These are phyloP conservation scores for Lycium ferocissimum DNA, from an alignment of 257 asterid genomes.

Conservation along the genomic window DNA sequence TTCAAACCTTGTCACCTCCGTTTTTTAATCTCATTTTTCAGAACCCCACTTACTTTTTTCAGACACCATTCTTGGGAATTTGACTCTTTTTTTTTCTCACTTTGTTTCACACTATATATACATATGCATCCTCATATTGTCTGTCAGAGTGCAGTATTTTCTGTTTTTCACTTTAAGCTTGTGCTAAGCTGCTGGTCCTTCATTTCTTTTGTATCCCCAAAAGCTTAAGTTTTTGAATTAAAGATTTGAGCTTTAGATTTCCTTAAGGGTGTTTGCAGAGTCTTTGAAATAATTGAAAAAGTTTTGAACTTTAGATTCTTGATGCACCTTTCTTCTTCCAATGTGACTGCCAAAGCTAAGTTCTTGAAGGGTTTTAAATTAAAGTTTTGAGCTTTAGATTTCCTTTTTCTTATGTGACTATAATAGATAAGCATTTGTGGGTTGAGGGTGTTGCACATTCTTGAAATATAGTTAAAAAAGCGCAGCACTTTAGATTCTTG, in stretches of 20 bases:
- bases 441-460: not conserved
- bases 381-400: not conserved
- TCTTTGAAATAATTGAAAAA: not conserved
- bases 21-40: constrained; percentile 46
- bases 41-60: constrained; percentile 51
- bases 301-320: constrained; percentile 19
- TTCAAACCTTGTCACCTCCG: constrained; percentile 61
- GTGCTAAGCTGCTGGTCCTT: constrained; percentile 19
- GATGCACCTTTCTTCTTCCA: not conserved
- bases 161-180: constrained; percentile 30
- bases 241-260: constrained; percentile 11
- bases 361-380: not conserved
- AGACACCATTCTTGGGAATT: constrained; percentile 62
- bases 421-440: not conserved
- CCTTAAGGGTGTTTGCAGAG: not conserved
- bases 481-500: not conserved
- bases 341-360: no score
- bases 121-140: constrained; percentile 33
- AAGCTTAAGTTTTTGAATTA: constrained; percentile 28
- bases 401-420: not conserved
- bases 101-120: constrained; percentile 25
- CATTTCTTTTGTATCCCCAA: not conserved
- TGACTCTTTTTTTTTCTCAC: constrained; percentile 37
- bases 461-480: not conserved
- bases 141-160: constrained; percentile 36